Percentiles rank a stretch among this genome's conserved stretches.
Conservation (phyloP, 176 grass and related monocot genomes). For the Raddia distichophylla region DNA sequence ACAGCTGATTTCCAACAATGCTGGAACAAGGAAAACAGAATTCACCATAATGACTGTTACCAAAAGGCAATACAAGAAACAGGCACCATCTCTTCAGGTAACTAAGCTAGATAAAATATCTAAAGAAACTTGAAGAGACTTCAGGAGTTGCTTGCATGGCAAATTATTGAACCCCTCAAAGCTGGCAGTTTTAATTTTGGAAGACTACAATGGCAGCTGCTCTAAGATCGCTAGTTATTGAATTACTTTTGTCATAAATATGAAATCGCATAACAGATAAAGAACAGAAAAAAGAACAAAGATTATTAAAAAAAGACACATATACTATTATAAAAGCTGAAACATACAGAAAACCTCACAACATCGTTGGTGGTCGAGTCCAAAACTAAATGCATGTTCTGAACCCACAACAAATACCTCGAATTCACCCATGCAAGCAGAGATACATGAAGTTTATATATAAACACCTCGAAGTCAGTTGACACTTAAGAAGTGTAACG, state of each 20-base stretch:
- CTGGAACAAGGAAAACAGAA: not conserved
- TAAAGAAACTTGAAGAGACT: not conserved
- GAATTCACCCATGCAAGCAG: not conserved
- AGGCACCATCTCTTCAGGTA: not conserved
- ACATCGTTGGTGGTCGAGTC: not conserved
- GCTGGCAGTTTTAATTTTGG: not conserved
- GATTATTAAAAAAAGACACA: not conserved
- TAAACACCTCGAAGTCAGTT: not conserved
- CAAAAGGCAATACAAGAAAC: not conserved
- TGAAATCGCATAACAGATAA: not conserved
- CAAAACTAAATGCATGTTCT: conserved; percentile 2
- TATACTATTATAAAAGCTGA: not conserved
- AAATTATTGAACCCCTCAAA: not conserved
- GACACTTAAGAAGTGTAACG: not conserved
- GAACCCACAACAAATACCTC: not conserved
- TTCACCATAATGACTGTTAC: not conserved
- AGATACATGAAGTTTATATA: not conserved
- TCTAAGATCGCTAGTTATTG: not conserved
- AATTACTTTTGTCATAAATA: not conserved
- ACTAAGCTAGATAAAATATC: not conserved
- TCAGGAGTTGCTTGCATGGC: not conserved
- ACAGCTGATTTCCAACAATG: not conserved
- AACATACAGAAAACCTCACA: conserved; percentile 3
- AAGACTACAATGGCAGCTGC: not conserved
- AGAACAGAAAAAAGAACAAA: not conserved